Evolutionary conservation across 2,329 filamentous ascomycete species (phyloP).

Genomic region (Penicillium sp.): DNA sequence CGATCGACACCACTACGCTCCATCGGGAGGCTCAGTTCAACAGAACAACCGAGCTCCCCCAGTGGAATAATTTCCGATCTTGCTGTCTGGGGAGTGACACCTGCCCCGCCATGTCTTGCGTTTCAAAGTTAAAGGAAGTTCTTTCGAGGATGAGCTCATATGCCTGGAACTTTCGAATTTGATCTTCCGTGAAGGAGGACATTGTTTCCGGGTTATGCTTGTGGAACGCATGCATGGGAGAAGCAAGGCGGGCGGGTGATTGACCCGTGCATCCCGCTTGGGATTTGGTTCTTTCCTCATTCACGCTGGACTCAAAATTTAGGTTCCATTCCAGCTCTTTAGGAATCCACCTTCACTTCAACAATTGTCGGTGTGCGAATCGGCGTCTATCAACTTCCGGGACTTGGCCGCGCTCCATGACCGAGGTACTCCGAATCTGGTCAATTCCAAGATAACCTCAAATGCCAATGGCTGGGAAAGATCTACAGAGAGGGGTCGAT

Average conservation of each 20-base stretch:
- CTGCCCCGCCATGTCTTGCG: background rate
- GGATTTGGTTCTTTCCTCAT: background rate
- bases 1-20: slow-evolving; percentile 16
- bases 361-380: background rate
- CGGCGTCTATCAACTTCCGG: background rate
- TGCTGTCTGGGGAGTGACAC: background rate
- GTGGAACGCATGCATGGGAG: background rate
- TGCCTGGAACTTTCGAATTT: background rate
- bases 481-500: slow-evolving; percentile 1
- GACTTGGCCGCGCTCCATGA: background rate
- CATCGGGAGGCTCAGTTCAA: slow-evolving; percentile 3
- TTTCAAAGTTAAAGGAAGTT: background rate
- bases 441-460: background rate
- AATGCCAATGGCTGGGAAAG: background rate
- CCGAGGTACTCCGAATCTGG: slow-evolving; percentile 1
- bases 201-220: background rate
- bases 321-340: background rate
- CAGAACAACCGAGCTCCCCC: background rate
- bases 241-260: background rate
- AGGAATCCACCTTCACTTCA: background rate
- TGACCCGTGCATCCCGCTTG: background rate
- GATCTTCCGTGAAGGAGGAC: background rate
- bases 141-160: background rate
- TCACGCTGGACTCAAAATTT: background rate
- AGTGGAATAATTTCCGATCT: background rate